phyloP scores from a whole-genome alignment of 1,284 basidiomycete species.

The Ceratobasidium sp. region DNA sequence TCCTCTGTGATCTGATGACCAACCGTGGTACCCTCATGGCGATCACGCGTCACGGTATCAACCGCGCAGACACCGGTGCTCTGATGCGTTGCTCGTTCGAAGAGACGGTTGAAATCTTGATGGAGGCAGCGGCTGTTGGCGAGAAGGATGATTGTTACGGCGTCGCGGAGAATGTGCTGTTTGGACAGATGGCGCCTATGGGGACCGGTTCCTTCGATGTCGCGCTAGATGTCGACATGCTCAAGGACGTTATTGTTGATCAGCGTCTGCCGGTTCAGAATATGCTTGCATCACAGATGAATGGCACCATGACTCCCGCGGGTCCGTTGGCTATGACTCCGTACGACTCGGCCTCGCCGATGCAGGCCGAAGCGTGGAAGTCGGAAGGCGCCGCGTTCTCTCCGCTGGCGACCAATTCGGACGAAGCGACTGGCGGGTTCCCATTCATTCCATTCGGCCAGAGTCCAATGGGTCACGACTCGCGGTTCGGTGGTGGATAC shows the following conservation, averaged over 20 bases:
- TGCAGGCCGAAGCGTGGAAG: conserved; percentile 77
- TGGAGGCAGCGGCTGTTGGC: conserved; percentile 98
- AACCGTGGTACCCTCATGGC: conserved; percentile 97
- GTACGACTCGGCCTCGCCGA: conserved; percentile 91
- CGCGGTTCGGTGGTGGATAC: conserved; percentile 80
- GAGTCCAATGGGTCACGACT: conserved; percentile 78
- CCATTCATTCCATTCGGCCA: conserved; percentile 78
- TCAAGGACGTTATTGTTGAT: conserved; percentile 99
- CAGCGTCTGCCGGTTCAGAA: conserved; percentile 92
- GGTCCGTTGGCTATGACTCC: conserved; percentile 90
- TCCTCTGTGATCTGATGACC: conserved; percentile 99
- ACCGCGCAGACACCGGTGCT: conserved; percentile 96
- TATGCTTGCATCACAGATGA: conserved; percentile 83
- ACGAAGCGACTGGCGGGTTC: conserved; percentile 83
- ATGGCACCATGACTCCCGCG: conserved; percentile 93
- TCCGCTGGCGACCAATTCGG: conserved; percentile 90
- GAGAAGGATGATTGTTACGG: conserved; percentile 99
- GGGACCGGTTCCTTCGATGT: conserved; percentile 97
- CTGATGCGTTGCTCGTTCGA: conserved; percentile 99
- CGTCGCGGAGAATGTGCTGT: conserved; percentile 98
- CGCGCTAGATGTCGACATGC: conserved; percentile 96
- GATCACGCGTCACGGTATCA: conserved; percentile 99
- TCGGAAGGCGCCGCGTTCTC: conserved; percentile 94
- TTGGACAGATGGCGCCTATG: conserved; percentile 99
- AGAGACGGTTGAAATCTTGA: conserved; percentile 98